Percentiles rank a stretch among this genome's conserved stretches.
phyloP scores from a whole-genome alignment of 208 protist species.

The Leishmania lainsoni region DNA sequence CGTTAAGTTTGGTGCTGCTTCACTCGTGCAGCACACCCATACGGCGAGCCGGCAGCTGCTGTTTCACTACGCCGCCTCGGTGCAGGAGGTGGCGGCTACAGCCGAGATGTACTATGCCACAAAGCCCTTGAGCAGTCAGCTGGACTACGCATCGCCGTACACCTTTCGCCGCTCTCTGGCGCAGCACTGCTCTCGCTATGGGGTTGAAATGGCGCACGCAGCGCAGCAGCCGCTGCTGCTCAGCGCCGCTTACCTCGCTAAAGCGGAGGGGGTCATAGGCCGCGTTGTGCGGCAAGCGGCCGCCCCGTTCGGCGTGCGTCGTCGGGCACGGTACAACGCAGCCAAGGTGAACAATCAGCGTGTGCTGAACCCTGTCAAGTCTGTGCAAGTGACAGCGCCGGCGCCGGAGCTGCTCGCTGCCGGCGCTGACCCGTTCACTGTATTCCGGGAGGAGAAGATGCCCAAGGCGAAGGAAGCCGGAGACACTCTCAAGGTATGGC shows the following conservation, averaged over 20 bases:
- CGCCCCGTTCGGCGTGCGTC: conserved; percentile 51
- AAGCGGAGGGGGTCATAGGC: conserved; percentile 58
- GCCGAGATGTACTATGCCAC: conserved; percentile 82
- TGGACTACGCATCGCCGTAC: conserved; percentile 88
- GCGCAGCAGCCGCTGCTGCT: conserved; percentile 67
- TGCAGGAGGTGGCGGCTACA: conserved; percentile 72
- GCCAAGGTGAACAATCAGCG: conserved; percentile 36
- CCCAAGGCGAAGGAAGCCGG: conserved; percentile 1
- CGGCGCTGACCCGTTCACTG: conserved; percentile 35
- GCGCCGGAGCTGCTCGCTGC: conserved; percentile 49
- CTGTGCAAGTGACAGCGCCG: conserved; percentile 40
- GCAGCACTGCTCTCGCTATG: conserved; percentile 64
- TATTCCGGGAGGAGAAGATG: conserved; percentile 10
- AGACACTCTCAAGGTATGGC: conserved; percentile 49
- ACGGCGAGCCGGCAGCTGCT: conserved; percentile 72
- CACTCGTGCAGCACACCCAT: conserved; percentile 77
- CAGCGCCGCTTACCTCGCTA: conserved; percentile 60
- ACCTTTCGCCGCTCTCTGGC: conserved; percentile 69
- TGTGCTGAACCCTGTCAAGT: conserved; percentile 44
- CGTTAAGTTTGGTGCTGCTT: conserved; percentile 79
- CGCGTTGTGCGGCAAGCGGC: conserved; percentile 42
- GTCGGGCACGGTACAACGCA: conserved; percentile 43
- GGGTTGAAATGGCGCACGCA: conserved; percentile 64
- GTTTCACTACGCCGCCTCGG: conserved; percentile 67
- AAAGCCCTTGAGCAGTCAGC: conserved; percentile 67